Conservation (phyloP, 2,329 filamentous ascomycete genomes). For the Aspergillus terreus region DNA sequence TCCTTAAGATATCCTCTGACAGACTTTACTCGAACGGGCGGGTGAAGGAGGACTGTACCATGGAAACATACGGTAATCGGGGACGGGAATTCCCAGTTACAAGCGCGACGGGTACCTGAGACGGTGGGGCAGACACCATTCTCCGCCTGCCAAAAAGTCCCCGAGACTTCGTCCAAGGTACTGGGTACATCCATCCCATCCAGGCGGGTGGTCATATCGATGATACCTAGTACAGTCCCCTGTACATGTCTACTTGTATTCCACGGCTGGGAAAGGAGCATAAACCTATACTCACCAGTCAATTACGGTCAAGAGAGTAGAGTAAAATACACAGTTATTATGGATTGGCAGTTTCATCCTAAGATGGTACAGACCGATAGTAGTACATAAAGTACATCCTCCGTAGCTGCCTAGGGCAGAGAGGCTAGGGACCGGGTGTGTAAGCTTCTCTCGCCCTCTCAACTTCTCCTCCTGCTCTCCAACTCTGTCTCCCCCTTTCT, state of each 20-base stretch:
- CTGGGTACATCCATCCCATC: slow-evolving; percentile 6
- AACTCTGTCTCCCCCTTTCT: neutral
- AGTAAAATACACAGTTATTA: no score
- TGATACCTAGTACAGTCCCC: neutral
- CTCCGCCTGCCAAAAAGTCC: slow-evolving; percentile 14
- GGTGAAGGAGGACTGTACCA: neutral
- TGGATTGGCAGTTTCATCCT: no score
- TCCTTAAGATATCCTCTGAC: neutral
- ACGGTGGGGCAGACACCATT: slow-evolving; percentile 12
- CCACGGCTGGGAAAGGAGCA: neutral
- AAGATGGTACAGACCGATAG: no score
- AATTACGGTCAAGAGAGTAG: no score
- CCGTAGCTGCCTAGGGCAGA: neutral
- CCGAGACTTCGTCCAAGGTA: slow-evolving; percentile 9
- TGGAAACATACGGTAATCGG: neutral
- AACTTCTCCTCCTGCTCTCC: neutral
- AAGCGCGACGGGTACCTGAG: slow-evolving; percentile 18
- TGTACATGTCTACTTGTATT: neutral
- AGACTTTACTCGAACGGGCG: neutral
- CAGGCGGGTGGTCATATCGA: neutral
- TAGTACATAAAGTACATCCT: neutral
- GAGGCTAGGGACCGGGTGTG: no score
- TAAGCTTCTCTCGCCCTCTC: neutral
- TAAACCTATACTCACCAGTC: no score
- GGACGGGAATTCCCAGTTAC: slow-evolving; percentile 5